Evolutionary conservation across 2,329 filamentous ascomycete species (phyloP), one percentile per base, ranked within the genome.

Genomic region (Colletotrichum eleusines): DNA sequence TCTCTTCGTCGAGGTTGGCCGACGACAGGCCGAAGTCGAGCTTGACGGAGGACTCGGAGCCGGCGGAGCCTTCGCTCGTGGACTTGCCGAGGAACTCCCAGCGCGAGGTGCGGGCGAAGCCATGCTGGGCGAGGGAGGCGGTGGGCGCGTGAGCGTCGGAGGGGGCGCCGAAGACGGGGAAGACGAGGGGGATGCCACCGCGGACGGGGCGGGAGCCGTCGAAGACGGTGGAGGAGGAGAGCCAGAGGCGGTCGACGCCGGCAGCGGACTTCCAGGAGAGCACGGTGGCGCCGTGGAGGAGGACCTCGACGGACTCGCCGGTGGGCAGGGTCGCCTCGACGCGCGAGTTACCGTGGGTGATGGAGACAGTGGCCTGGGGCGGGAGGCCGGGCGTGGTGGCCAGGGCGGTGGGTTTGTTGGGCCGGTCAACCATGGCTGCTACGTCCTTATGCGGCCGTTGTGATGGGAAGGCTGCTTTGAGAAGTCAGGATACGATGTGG

Each of bases 61-160:
- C 66, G 40, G 66, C 64, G 74, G 82, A 71, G 80, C 82, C 75
- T 79, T 84, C 83, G 74, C 82, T 84, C 63, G 84, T 83, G 53
- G 91, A 94, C 83, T 95, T 97, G 78, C 95, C 95, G 62, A 99
- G 87, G 80, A 96, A 97, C 81, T 98, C 95, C 96, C 96, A 99
- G 73, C 89, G 89, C 55, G 91, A 93, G 78, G 89, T 95, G 76
- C 96, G 94, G 48, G 95, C 96, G 82, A 99, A 97, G 75, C 96
- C 96, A 84, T 98, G 96, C 83, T 98, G 95, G 4, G 95, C 91
- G 33, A 99, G 91, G 74, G 89, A 84, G 62, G 89, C 89, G 35
- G 94, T 96, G n/a, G 92, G 87, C 74, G 92, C 89, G 80, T 95
- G 91, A 31, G 64, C 65, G 74, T 91, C 86, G 63, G 93, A 91